Evolutionary conservation across 2,329 filamentous ascomycete genomes (phyloP).

Genomic region (Claviceps sorghi): DNA sequence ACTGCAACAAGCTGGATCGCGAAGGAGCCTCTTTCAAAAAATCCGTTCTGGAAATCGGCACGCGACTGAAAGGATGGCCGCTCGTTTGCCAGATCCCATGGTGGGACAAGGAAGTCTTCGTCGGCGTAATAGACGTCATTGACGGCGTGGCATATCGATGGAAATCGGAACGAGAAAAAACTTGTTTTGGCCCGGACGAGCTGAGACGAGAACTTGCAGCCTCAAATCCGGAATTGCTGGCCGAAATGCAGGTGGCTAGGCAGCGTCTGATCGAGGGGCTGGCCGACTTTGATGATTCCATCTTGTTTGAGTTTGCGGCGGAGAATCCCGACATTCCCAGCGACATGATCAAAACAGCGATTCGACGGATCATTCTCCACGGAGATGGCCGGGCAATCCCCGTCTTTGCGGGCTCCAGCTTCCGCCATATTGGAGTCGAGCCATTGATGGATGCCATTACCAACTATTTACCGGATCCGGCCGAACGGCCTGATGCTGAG

Average conservation of each 20-base stretch:
- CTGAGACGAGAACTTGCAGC: conserved; percentile 25
- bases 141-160: conserved; percentile 63
- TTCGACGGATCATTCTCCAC: conserved; percentile 56
- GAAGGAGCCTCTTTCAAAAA: conserved; percentile 67
- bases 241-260: conserved; percentile 63
- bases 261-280: conserved; percentile 67
- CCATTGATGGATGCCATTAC: conserved; percentile 78
- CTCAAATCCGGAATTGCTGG: conserved; percentile 36
- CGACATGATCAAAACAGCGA: conserved; percentile 52
- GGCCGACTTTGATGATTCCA: conserved; percentile 73
- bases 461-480: conserved; percentile 72
- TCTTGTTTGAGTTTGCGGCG: conserved; percentile 75
- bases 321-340: conserved; percentile 59
- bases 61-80: conserved; percentile 68
- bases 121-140: conserved; percentile 74
- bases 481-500: conserved; percentile 65
- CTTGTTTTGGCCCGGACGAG: conserved; percentile 14
- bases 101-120: conserved; percentile 71
- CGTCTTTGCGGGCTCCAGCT: conserved; percentile 81
- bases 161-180: conserved; percentile 31
- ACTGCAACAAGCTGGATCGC: conserved; percentile 66
- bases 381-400: conserved; percentile 64
- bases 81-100: conserved; percentile 90
- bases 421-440: conserved; percentile 87
- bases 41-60: conserved; percentile 73